Evolutionary conservation across 2,329 filamentous ascomycete species (phyloP).

Genomic region (Trichoderma lentiforme): DNA sequence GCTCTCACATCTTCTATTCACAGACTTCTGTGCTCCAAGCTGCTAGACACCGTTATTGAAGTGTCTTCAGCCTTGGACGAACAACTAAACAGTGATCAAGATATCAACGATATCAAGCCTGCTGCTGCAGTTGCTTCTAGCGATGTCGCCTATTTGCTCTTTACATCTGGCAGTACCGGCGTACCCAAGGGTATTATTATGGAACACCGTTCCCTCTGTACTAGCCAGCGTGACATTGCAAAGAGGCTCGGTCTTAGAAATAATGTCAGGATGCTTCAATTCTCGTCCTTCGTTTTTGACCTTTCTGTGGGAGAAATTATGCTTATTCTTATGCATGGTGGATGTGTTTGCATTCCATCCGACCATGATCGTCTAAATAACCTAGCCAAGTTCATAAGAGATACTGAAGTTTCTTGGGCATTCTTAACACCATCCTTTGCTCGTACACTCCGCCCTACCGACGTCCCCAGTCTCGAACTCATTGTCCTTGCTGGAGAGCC

Average conservation of each 20-base stretch:
- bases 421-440: constrained; percentile 18
- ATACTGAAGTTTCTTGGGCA: constrained; percentile 15
- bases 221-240: constrained; percentile 4
- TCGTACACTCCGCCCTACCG: constrained; percentile 21
- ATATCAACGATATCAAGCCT: constrained; percentile 24
- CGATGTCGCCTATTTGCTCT: constrained; percentile 24
- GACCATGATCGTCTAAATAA: constrained; percentile 13
- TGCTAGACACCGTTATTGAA: neutral
- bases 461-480: constrained; percentile 14
- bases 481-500: constrained; percentile 18
- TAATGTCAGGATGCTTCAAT: constrained; percentile 18
- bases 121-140: constrained; percentile 18
- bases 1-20: neutral
- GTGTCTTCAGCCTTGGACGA: neutral
- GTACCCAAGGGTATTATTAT: constrained; percentile 24
- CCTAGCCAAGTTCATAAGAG: neutral
- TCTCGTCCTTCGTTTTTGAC: constrained; percentile 19
- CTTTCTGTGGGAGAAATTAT: constrained; percentile 17
- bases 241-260: constrained; percentile 5
- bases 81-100: neutral
- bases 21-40: constrained; percentile 15
- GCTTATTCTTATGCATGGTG: constrained; percentile 12
- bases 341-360: constrained; percentile 18
- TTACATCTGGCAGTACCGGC: constrained; percentile 27
- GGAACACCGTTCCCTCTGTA: constrained; percentile 44